phyloP scores from a whole-genome alignment of 2,329 filamentous ascomycete genomes.

The Sporothrix sp. region DNA sequence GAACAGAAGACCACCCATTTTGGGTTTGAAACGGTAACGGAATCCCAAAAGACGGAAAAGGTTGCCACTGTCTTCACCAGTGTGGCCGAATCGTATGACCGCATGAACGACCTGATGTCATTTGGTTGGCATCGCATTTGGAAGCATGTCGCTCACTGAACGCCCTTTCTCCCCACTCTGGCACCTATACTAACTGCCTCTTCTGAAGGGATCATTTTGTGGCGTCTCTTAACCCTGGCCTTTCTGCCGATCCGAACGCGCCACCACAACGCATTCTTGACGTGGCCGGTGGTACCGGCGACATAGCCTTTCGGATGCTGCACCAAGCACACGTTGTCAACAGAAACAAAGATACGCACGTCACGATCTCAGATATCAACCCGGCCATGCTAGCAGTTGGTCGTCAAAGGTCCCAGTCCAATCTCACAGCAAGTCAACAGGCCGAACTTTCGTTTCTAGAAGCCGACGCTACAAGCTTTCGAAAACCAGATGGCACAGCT shows the following conservation, averaged over 20 bases:
- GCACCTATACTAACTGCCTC: not conserved
- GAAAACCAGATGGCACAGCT: constrained; percentile 25
- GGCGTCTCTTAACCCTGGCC: constrained; percentile 76
- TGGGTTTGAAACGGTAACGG: constrained; percentile 76
- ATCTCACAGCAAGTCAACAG: constrained; percentile 46
- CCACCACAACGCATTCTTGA: constrained; percentile 70
- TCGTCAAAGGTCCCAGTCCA: constrained; percentile 58
- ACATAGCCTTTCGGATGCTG: constrained; percentile 95
- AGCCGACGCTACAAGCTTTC: constrained; percentile 76
- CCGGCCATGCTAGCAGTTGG: constrained; percentile 88
- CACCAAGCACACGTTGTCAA: constrained; percentile 76
- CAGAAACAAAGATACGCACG: constrained; percentile 66
- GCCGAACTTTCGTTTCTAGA: constrained; percentile 65
- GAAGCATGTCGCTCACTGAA: constrained; percentile 48
- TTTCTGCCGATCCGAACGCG: constrained; percentile 34
- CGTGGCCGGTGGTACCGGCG: constrained; percentile 91
- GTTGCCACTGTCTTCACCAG: constrained; percentile 89
- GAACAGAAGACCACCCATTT: constrained; percentile 60
- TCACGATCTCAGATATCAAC: constrained; percentile 95
- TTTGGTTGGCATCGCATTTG: constrained; percentile 92
- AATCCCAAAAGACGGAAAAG: constrained; percentile 60
- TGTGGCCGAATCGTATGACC: constrained; percentile 88
- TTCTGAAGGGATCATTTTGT: constrained; percentile 72
- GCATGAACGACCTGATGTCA: constrained; percentile 99
- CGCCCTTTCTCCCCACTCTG: not conserved